A percentile compares a stretch with the other conserved stretches of the same genome.
phyloP scores from a whole-genome alignment of 2,329 filamentous ascomycete species.

The Ceratocystis smalleyi region DNA sequence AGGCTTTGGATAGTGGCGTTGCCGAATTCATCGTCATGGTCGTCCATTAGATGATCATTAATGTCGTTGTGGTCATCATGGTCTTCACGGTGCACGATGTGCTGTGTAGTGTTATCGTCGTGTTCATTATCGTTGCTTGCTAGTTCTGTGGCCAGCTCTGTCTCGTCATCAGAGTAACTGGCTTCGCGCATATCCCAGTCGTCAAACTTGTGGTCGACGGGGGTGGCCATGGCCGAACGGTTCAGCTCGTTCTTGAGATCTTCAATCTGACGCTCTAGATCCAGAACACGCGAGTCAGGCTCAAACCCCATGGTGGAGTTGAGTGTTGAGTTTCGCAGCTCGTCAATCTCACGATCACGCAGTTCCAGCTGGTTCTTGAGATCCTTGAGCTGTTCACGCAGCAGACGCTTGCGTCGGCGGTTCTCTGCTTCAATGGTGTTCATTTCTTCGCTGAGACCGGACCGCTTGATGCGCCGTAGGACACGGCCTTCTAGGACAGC shows the following conservation, averaged over 20 bases:
- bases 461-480: constrained; percentile 40
- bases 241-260: constrained; percentile 25
- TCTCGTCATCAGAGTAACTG: constrained; percentile 7
- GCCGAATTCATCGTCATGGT: constrained; percentile 29
- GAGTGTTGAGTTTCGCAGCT: constrained; percentile 36
- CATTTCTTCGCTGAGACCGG: constrained; percentile 43
- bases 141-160: constrained; percentile 10
- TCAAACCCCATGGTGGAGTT: constrained; percentile 30
- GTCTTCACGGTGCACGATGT: constrained; percentile 17
- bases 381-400: constrained; percentile 33
- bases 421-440: constrained; percentile 36
- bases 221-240: constrained; percentile 13
- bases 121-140: constrained; percentile 12
- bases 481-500: constrained; percentile 42
- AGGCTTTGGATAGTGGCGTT: constrained; percentile 35
- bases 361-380: constrained; percentile 34
- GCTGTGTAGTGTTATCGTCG: constrained; percentile 20
- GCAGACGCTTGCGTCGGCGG: constrained; percentile 26
- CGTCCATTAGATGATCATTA: constrained; percentile 19
- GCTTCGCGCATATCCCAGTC: constrained; percentile 6
- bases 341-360: constrained; percentile 38
- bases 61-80: constrained; percentile 25
- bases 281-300: constrained; percentile 25
- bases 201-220: constrained; percentile 9
- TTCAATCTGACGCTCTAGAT: constrained; percentile 28